Evolutionary conservation across 1,284 basidiomycete species (phyloP).

Genomic region (Ceratobasidium sp.): DNA sequence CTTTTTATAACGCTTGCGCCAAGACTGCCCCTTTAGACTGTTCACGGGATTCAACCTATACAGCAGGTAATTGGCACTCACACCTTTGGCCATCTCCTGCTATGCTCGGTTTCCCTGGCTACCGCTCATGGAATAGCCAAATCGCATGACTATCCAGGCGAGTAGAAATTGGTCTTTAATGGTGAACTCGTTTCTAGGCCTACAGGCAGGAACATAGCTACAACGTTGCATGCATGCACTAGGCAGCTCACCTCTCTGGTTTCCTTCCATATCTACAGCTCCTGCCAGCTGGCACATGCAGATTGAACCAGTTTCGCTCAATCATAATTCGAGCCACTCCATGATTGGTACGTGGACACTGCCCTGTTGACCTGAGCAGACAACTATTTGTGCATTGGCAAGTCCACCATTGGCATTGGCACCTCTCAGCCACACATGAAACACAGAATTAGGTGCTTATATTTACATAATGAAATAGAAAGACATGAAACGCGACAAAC

Average conservation of each 20-base stretch:
- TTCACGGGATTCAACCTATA: not conserved
- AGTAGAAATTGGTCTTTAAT: not conserved
- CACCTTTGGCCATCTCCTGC: not conserved
- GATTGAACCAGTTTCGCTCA: not conserved
- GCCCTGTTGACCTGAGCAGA: not conserved
- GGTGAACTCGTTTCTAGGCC: slow-evolving; percentile 12
- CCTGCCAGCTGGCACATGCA: not conserved
- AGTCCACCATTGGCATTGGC: not conserved
- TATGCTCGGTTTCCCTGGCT: slow-evolving; percentile 9
- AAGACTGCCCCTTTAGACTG: slow-evolving; percentile 6
- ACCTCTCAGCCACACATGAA: too few species aligned
- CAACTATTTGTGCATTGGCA: not conserved
- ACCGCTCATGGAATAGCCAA: not conserved
- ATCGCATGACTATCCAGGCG: not conserved
- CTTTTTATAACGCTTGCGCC: slow-evolving; percentile 20
- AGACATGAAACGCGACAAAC: too few species aligned
- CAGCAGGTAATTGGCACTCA: not conserved
- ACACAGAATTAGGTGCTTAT: too few species aligned
- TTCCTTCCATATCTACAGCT: not conserved
- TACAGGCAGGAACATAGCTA: not conserved
- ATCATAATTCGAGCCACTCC: not conserved
- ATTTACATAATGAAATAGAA: too few species aligned
- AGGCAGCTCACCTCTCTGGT: not conserved
- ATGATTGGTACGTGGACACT: not conserved
- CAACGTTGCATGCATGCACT: too few species aligned